These are phyloP conservation scores for Dipteronia sinensis DNA, from an alignment of 345 rosid species.

Conservation along the genomic window DNA sequence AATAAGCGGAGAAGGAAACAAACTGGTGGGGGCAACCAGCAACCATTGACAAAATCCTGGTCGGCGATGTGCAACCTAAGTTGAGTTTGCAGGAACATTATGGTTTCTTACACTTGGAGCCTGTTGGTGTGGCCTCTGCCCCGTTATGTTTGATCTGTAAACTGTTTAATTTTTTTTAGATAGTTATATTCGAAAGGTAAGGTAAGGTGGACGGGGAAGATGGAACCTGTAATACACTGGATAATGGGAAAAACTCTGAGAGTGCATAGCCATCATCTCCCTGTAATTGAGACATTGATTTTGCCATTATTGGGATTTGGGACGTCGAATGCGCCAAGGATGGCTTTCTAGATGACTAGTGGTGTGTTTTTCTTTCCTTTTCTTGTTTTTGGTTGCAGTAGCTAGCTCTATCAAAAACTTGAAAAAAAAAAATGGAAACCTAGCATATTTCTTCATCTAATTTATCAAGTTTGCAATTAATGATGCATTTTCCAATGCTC, in stretches of 20 bases:
- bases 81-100: slow-evolving; percentile 1
- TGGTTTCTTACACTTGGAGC: slow-evolving; percentile 4
- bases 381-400: neutral
- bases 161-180: slow-evolving; percentile 1
- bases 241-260: neutral
- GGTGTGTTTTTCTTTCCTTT: neutral
- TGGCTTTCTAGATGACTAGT: neutral
- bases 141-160: neutral
- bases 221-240: neutral
- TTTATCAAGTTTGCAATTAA: neutral
- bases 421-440: neutral
- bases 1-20: neutral
- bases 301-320: neutral
- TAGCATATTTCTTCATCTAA: neutral
- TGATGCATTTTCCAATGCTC: neutral
- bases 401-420: neutral
- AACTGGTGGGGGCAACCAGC: slow-evolving; percentile 4
- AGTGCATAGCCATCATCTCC: slow-evolving; percentile 9
- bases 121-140: slow-evolving; percentile 12
- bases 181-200: neutral
- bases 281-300: slow-evolving; percentile 15
- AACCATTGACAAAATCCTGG: neutral
- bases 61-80: neutral
- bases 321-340: neutral
- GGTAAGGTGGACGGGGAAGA: slow-evolving; percentile 11